Conservation (phyloP, 2,329 filamentous ascomycete species). For the Cryphonectria naterciae region DNA sequence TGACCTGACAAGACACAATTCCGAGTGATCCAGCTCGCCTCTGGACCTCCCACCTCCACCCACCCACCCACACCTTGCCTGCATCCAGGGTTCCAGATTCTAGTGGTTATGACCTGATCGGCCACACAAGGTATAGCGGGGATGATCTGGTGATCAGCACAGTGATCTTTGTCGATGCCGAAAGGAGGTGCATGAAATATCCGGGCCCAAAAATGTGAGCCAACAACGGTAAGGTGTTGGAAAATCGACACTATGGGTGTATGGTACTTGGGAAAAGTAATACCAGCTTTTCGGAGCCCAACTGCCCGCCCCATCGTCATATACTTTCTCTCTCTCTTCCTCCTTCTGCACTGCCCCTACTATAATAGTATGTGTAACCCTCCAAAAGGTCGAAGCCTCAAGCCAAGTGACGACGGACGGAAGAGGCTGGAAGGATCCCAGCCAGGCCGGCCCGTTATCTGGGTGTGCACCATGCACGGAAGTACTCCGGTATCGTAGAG, state of each 20-base stretch:
- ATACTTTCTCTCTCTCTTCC: neutral
- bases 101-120: slow-evolving; percentile 16
- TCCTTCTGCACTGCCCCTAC: neutral
- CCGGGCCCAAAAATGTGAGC: slow-evolving; percentile 7
- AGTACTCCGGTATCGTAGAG: slow-evolving; percentile 16
- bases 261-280: slow-evolving; percentile 11
- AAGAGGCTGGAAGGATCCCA: neutral
- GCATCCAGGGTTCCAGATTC: slow-evolving; percentile 5
- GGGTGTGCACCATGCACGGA: neutral
- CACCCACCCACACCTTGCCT: neutral
- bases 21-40: slow-evolving; percentile 23
- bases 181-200: slow-evolving; percentile 3
- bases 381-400: neutral
- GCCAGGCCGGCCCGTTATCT: neutral
- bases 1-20: slow-evolving; percentile 20
- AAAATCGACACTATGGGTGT: neutral
- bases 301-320: neutral
- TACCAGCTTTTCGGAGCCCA: slow-evolving; percentile 3
- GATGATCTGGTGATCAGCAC: slow-evolving; percentile 2
- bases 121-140: slow-evolving; percentile 1
- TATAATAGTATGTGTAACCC: neutral
- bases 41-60: neutral
- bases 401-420: neutral
- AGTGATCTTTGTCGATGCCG: slow-evolving; percentile 1
- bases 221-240: slow-evolving; percentile 13